Percentiles rank a stretch among this genome's conserved stretches.
Evolutionary conservation across 202 grass and related monocot species (phyloP).

Genomic region (Bolboschoenoplectus hybrid): DNA sequence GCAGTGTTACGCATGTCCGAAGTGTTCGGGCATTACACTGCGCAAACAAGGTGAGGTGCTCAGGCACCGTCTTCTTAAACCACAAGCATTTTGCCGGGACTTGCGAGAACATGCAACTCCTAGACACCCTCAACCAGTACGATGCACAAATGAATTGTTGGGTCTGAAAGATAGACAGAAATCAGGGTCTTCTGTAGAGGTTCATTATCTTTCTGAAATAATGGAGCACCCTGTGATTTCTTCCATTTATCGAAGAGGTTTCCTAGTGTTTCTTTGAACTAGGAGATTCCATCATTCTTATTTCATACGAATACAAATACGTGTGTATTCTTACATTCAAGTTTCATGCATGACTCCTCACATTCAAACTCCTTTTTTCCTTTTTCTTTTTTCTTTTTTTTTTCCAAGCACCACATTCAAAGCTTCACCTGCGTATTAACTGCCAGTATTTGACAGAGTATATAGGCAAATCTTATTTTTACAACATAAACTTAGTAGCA

Average conservation of each 20-base stretch:
- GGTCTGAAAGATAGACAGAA: background rate
- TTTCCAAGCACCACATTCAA: conserved; percentile 1
- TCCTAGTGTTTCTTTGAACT: background rate
- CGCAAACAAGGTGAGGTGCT: conserved; percentile 24
- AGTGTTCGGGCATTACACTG: background rate
- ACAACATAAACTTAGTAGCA: background rate
- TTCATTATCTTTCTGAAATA: conserved; percentile 16
- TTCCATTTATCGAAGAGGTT: background rate
- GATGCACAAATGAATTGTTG: background rate
- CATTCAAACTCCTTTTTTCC: background rate
- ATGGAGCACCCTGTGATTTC: background rate
- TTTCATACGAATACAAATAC: conserved; percentile 5
- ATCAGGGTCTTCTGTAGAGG: conserved; percentile 4
- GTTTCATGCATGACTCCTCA: background rate
- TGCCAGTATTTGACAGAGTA: background rate
- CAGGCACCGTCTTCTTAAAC: conserved; percentile 19
- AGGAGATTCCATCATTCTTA: background rate
- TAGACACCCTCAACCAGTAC: background rate
- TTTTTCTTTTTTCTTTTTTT: background rate
- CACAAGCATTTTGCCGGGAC: background rate
- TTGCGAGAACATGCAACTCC: background rate
- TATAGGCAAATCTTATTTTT: conserved; percentile 16
- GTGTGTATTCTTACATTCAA: background rate
- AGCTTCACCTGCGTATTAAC: background rate
- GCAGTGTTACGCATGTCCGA: conserved; percentile 20